A percentile compares a stretch with the other conserved stretches of the same genome.
Conservation (phyloP, 495 filamentous ascomycete genomes). For the Xylaria grammica region DNA sequence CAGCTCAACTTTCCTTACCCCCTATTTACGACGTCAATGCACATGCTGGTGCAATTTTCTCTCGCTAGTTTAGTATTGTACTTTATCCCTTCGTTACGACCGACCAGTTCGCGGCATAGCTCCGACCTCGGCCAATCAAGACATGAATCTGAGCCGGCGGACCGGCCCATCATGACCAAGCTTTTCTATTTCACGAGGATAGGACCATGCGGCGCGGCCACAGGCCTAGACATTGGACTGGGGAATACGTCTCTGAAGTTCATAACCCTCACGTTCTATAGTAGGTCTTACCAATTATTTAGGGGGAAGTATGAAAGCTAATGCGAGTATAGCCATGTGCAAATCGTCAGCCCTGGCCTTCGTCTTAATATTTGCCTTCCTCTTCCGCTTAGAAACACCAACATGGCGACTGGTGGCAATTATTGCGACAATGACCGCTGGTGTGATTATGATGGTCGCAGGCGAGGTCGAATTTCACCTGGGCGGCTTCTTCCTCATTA, state of each 20-base stretch:
- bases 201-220: conserved; percentile 90
- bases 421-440: conserved; percentile 90
- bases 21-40: conserved; percentile 91
- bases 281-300: conserved; percentile 52
- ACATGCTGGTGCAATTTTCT: conserved; percentile 95
- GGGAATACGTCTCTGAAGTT: conserved; percentile 96
- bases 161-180: conserved; percentile 83
- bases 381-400: conserved; percentile 88
- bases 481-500: conserved; percentile 89
- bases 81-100: conserved; percentile 83
- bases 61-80: conserved; percentile 81
- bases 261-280: conserved; percentile 96
- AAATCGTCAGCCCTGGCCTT: conserved; percentile 97
- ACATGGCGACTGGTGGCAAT: conserved; percentile 85
- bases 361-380: conserved; percentile 92
- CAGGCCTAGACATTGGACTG: conserved; percentile 93
- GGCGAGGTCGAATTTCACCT: conserved; percentile 91
- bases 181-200: conserved; percentile 92
- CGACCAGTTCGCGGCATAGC: conserved; percentile 52
- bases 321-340: conserved; percentile 77
- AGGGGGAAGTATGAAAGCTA: neutral
- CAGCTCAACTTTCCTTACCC: conserved; percentile 92
- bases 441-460: conserved; percentile 99
- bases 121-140: conserved; percentile 56
- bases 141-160: conserved; percentile 62